Evolutionary conservation across 2,329 filamentous ascomycete genomes (phyloP), one percentile per base, ranked within the genome.

Genomic region (Aspergillus uvarum): DNA sequence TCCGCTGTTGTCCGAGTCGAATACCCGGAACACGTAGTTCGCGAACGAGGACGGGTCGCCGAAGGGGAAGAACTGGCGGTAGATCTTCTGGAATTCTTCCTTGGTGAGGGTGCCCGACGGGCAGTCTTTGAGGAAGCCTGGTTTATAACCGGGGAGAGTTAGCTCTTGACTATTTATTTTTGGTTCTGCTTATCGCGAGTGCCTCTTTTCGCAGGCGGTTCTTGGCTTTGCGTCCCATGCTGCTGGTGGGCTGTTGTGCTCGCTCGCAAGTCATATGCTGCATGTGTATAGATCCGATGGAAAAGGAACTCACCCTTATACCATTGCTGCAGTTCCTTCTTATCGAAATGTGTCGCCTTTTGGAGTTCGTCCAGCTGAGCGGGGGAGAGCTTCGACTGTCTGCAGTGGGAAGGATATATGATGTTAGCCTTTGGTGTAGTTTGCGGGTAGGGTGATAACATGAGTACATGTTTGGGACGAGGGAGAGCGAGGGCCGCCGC

Each of bases 281-380:
- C 26, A 29, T 10, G 26, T 29, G 7, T 29, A 29, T 29, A 29
- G 26, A 29, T 29, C 26, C 26, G 26, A 8, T 1, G 26, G 21
- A 26, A 6, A 10, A 38, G 14, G 32, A 12, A 72, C 87, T 65
- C 79, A 96, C 95, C 95, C 85, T 98, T 98, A 81, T 99, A 98
- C 95, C 95, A 99, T 87, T 98, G 94, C 78, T 99, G 95, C 75
- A 99, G 80, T 80, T 99, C 95, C 83, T 98, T 98, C 88, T 97
- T 97, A 80, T 99, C 95, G 75, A 99, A 99, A 79, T 98, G 92
- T 65, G 95, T 99, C 62, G 92, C 92, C 82, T 92, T 95, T 77
- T 98, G 93, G 68, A 99, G 87, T 79, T 99, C 95, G 68, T 86
- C 87, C 74, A 99, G 90, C 85, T 99, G 92, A 79, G 96, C 90